Percentiles rank a stretch among this genome's conserved stretches.
phyloP scores from a whole-genome alignment of 352 stramenopile genomes.

The Aphanomyces invadans region DNA sequence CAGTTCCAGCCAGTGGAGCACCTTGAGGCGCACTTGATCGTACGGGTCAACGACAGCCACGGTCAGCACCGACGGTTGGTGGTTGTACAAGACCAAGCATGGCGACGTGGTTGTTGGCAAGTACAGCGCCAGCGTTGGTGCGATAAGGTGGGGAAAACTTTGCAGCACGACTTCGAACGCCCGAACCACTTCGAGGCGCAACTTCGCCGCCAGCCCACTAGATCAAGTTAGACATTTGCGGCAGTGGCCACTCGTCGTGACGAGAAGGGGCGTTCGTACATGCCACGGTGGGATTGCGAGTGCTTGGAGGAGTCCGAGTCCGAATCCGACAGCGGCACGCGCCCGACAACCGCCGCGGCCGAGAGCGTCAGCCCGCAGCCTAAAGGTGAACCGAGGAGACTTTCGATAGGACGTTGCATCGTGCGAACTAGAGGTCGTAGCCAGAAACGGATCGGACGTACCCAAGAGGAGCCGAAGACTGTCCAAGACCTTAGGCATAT shows the following conservation, averaged over 20 bases:
- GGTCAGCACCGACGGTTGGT: conserved; percentile 64
- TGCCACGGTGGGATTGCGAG: conserved; percentile 32
- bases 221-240: too few species aligned
- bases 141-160: conserved; percentile 59
- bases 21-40: conserved; percentile 59
- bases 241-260: too few species aligned
- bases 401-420: not conserved
- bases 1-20: conserved; percentile 71
- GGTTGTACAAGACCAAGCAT: conserved; percentile 77
- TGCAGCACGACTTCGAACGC: conserved; percentile 63
- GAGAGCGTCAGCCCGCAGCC: conserved; percentile 37
- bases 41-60: conserved; percentile 68
- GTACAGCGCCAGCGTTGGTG: conserved; percentile 70
- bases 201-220: conserved; percentile 55
- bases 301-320: conserved; percentile 59
- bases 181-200: conserved; percentile 66
- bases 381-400: conserved; percentile 19
- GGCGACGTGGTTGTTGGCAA: conserved; percentile 70
- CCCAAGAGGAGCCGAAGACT: conserved; percentile 78
- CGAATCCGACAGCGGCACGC: conserved; percentile 53
- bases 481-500: conserved; percentile 51
- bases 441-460: conserved; percentile 37
- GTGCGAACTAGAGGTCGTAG: conserved; percentile 43
- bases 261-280: too few species aligned
- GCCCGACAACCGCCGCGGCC: conserved; percentile 30